phyloP scores from a whole-genome alignment of 192 early-diverging fungal species.

The Backusella sp. region DNA sequence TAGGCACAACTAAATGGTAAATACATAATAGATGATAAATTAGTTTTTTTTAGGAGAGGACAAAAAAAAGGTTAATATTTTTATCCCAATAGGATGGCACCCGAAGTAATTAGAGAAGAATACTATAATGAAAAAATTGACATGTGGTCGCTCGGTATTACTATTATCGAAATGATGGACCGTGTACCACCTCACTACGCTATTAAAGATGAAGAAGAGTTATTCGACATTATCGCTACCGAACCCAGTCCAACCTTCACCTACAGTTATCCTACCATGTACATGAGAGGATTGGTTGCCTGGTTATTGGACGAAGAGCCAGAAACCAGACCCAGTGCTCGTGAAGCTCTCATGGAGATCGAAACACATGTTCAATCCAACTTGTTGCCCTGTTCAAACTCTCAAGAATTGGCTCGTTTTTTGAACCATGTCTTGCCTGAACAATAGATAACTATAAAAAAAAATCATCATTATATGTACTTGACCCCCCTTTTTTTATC shows the following conservation, averaged over 20 bases:
- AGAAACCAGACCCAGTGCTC: constrained; percentile 29
- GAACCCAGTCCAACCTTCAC: constrained; percentile 41
- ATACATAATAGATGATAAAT: background rate
- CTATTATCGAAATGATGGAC: constrained; percentile 52
- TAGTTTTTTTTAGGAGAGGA: background rate
- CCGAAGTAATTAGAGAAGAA: constrained; percentile 47
- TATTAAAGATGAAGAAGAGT: constrained; percentile 45
- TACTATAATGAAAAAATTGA: constrained; percentile 50
- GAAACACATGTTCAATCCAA: constrained; percentile 36
- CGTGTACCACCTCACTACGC: constrained; percentile 45
- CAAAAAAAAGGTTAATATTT: background rate
- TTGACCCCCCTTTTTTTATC: background rate
- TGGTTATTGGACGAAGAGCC: constrained; percentile 42
- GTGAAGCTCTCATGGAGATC: constrained; percentile 38
- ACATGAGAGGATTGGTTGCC: constrained; percentile 42
- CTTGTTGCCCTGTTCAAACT: constrained; percentile 25
- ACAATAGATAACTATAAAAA: constrained; percentile 11
- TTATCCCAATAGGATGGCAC: constrained; percentile 44
- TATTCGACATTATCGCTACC: constrained; percentile 37
- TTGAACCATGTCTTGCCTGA: constrained; percentile 30
- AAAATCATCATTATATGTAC: background rate
- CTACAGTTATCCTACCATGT: constrained; percentile 42
- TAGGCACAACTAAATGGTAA: constrained; percentile 43
- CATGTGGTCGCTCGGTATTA: constrained; percentile 55
- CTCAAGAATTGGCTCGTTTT: constrained; percentile 32